These are phyloP conservation scores for Plasmodium relictum DNA, from an alignment of 169 alveolate genomes.

Conservation along the genomic window DNA sequence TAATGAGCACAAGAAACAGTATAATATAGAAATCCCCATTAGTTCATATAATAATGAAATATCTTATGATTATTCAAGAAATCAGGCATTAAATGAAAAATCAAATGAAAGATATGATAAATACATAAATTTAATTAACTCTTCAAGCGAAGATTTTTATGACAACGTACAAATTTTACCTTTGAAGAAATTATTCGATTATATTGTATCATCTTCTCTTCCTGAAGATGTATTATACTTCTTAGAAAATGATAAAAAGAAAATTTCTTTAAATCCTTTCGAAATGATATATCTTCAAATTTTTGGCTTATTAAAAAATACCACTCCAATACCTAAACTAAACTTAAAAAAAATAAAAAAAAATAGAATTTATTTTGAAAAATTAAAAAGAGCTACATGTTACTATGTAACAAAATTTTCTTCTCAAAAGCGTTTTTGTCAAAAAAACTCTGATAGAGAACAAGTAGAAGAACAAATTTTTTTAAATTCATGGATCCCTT, in stretches of 20 bases:
- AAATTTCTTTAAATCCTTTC: slow-evolving; percentile 28
- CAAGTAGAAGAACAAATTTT: slow-evolving; percentile 82
- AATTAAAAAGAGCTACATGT: slow-evolving; percentile 58
- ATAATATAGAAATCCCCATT: not conserved
- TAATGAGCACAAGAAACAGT: not conserved
- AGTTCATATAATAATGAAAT: not conserved
- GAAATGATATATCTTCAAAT: slow-evolving; percentile 39
- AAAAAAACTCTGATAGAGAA: slow-evolving; percentile 28
- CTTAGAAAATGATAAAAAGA: slow-evolving; percentile 55
- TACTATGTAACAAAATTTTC: slow-evolving; percentile 43
- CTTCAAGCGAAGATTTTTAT: not conserved
- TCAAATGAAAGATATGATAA: too few species aligned
- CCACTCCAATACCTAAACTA: slow-evolving; percentile 49
- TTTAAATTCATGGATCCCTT: slow-evolving; percentile 86
- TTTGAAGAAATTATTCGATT: slow-evolving; percentile 58
- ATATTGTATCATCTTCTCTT: slow-evolving; percentile 34
- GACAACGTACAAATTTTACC: slow-evolving; percentile 24
- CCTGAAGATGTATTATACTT: slow-evolving; percentile 47
- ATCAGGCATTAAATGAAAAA: not conserved
- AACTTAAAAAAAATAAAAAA: slow-evolving; percentile 32
- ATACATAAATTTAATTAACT: not conserved
- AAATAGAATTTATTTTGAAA: slow-evolving; percentile 61
- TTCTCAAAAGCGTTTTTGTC: slow-evolving; percentile 7
- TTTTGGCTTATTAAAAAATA: slow-evolving; percentile 43
- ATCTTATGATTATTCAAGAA: not conserved